Evolutionary conservation across 352 stramenopile genomes (phyloP).

Genomic region (Globisporangium mamillatum): DNA sequence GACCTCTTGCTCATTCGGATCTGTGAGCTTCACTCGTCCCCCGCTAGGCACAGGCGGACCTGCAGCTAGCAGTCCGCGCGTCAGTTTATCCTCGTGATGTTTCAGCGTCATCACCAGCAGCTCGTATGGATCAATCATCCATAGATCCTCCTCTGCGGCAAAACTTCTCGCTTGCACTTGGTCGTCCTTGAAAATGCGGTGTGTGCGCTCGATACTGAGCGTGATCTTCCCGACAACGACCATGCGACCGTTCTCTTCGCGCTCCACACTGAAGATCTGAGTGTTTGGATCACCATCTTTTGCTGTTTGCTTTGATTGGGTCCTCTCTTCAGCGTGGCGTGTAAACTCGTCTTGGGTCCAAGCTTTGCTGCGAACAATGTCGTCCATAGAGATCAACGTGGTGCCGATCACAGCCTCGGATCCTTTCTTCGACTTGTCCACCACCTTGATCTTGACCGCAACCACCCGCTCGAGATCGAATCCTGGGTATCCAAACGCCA

Average conservation of each 20-base stretch:
- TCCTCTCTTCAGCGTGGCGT: not conserved
- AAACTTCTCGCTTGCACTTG: conserved; percentile 37
- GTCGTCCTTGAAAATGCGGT: conserved; percentile 17
- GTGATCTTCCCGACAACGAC: conserved; percentile 57
- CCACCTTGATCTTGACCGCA: conserved; percentile 31
- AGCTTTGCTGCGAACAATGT: conserved; percentile 16
- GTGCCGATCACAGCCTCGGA: conserved; percentile 28
- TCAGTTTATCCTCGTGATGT: conserved; percentile 36
- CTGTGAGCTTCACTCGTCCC: conserved; percentile 26
- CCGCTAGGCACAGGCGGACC: conserved; percentile 25
- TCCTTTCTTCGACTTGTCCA: conserved; percentile 23
- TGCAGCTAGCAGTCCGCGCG: conserved; percentile 40
- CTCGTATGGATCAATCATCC: conserved; percentile 48
- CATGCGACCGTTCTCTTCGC: conserved; percentile 17
- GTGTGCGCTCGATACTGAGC: conserved; percentile 28
- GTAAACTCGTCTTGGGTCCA: conserved; percentile 17
- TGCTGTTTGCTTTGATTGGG: not conserved
- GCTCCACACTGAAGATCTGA: conserved; percentile 30
- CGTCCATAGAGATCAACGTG: conserved; percentile 33
- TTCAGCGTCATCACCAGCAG: conserved; percentile 41
- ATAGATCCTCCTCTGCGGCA: conserved; percentile 31
- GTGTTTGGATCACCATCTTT: not conserved
- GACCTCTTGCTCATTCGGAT: conserved; percentile 39
- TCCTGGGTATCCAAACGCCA: conserved; percentile 32
- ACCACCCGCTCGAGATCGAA: conserved; percentile 48